Percentiles rank a stretch among this genome's conserved stretches.
Evolutionary conservation across 495 filamentous ascomycete species (phyloP).

Genomic region (Clohesyomyces aquaticus): DNA sequence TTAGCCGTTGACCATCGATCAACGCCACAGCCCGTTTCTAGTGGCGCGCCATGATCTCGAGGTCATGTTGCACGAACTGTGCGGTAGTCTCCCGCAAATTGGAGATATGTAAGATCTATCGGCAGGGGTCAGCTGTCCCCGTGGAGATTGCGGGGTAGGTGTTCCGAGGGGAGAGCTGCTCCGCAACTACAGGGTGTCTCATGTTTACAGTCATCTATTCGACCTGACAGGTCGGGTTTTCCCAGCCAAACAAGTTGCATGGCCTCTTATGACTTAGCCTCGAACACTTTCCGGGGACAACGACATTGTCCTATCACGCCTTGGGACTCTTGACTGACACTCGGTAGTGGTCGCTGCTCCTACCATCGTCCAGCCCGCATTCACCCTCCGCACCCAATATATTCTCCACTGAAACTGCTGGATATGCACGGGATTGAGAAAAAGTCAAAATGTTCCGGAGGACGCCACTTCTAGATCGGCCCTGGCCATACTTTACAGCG

Average conservation of each 20-base stretch:
- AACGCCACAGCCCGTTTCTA: neutral
- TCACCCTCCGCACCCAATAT: constrained; percentile 5
- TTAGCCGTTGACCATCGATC: too few relatives aligned
- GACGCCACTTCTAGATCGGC: constrained; percentile 27
- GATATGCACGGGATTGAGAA: neutral
- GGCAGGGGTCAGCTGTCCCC: constrained; percentile 18
- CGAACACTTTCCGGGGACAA: constrained; percentile 18
- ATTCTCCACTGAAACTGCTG: neutral
- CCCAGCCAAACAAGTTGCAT: constrained; percentile 31
- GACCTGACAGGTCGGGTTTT: constrained; percentile 20
- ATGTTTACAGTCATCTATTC: constrained; percentile 37
- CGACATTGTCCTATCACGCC: constrained; percentile 10
- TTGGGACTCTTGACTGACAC: neutral
- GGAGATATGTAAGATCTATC: constrained; percentile 24
- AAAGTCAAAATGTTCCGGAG: constrained; percentile 21
- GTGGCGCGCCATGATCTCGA: constrained; percentile 13
- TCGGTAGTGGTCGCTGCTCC: constrained; percentile 8
- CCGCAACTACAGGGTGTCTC: constrained; percentile 32
- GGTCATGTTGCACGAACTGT: constrained; percentile 11
- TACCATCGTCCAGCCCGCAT: too few relatives aligned
- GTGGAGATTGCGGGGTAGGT: constrained; percentile 39
- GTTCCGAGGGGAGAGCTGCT: constrained; percentile 20
- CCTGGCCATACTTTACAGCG: constrained; percentile 15
- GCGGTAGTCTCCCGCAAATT: neutral
- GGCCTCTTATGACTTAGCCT: constrained; percentile 14